Evolutionary conservation across 129 eudicot genomes (phyloP), one percentile per base, ranked within the genome.

Genomic region (Artemisia annua): DNA sequence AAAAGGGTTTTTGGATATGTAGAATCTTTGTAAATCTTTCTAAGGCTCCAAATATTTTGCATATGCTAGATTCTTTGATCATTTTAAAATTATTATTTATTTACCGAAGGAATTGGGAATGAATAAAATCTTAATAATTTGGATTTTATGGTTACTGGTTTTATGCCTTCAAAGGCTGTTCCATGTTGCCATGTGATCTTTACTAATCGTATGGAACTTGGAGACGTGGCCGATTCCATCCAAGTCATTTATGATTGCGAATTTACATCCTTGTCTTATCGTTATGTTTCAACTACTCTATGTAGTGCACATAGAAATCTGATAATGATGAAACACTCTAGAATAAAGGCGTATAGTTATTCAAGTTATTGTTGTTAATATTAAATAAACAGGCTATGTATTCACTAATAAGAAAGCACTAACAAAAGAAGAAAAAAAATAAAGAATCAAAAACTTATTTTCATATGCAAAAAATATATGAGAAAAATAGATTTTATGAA

Each of bases 11-110:
- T 62, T 24, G 53, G 48, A 71, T 26, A 63, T 59, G 46, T 32
- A 70, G 72, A 70, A 78, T 78, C 82, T 78, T 53, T 70, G 71
- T 70, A 70, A 78, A 78, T 78, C 82, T 72, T 72, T 72, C n/a
- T 59, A 11, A 75, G 24, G 50, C 51, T 75, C 48, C 72, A 75
- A 75, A 66, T 22, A 53, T 55, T 48, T 43, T 75, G 35, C 79
- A 75, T 66, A 78, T 63, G 82, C 72, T 78, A 70, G 82, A 78
- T 78, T 78, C 77, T 63, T 65, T 67, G 22, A 3, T 18, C 20
- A 51, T 63, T 51, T 62, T 70, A 50, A 35, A 35, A 48, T 20
- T 1, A 20, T 52, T 16, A 70, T n/a, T 63, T 28, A 4, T 17
- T 32, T 46, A 59, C 32, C 62, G 49, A 77, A 70, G 65, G 62